These are phyloP conservation scores for Exophiala alcalophila DNA, from an alignment of 2,329 filamentous ascomycete genomes.

Conservation along the genomic window DNA sequence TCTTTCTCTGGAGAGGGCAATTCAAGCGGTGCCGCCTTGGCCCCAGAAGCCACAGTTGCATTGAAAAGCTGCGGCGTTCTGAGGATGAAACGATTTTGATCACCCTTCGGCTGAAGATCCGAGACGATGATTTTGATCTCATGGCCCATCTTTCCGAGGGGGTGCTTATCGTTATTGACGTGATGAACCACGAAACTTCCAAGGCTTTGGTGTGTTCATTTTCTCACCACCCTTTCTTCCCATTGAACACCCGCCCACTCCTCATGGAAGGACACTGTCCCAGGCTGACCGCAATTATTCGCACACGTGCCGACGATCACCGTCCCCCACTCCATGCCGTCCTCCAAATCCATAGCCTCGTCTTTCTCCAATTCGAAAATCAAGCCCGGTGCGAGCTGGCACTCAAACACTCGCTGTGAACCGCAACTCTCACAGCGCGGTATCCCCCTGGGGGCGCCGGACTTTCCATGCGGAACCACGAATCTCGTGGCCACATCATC, in stretches of 20 bases:
- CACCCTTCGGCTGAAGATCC: no score
- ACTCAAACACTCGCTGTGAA: conserved; percentile 74
- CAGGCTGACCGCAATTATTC: conserved; percentile 68
- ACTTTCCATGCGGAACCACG: conserved; percentile 25
- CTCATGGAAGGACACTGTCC: conserved; percentile 75
- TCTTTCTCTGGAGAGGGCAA: no score
- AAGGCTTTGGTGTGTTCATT: no score
- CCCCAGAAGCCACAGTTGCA: no score
- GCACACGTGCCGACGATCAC: conserved; percentile 82
- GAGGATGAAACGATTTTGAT: no score
- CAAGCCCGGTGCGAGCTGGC: conserved; percentile 86
- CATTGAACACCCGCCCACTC: conserved; percentile 99
- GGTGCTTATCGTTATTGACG: no score
- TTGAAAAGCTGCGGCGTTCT: no score
- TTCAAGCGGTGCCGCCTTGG: no score
- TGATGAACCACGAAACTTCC: no score
- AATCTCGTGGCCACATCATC: conserved; percentile 72
- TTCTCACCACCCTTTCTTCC: conserved; percentile 62
- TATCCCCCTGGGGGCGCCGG: conserved; percentile 46
- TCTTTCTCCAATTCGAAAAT: conserved; percentile 85
- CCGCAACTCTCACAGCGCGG: conserved; percentile 77
- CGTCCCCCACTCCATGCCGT: conserved; percentile 97
- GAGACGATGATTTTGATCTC: no score
- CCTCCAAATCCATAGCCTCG: conserved; percentile 56
- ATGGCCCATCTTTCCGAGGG: no score